Percentiles rank a stretch among this genome's conserved stretches.
Conservation (phyloP, 257 asterid genomes). For the Misopates orontium region DNA sequence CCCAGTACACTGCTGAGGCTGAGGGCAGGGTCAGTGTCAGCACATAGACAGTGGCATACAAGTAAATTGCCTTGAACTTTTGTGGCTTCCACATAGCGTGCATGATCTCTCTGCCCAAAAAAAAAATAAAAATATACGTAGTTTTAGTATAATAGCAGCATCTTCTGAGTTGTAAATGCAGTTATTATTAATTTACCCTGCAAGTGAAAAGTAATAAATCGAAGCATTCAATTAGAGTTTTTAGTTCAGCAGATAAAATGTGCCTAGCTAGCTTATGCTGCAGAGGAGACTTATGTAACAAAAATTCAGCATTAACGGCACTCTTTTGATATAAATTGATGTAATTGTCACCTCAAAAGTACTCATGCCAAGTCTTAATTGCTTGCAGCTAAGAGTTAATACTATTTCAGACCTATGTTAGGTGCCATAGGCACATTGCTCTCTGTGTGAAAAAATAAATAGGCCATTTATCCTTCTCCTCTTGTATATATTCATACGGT, state of each 20-base stretch:
- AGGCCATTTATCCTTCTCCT: too few relatives aligned
- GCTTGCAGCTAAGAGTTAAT: not conserved
- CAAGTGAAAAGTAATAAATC: not conserved
- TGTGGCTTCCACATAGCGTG: conserved; percentile 99
- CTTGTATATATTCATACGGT: too few relatives aligned
- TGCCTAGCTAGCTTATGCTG: conserved; percentile 8
- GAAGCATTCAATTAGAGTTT: conserved; percentile 6
- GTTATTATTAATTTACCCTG: not conserved
- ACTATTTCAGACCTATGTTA: too few relatives aligned
- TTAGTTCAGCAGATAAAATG: not conserved
- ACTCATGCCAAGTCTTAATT: not conserved
- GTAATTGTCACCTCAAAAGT: conserved; percentile 23
- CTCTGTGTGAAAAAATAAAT: too few relatives aligned
- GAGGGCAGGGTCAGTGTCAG: conserved; percentile 91
- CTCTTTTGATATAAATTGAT: not conserved
- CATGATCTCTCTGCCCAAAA: conserved; percentile 83
- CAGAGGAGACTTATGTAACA: not conserved
- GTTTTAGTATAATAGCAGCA: not conserved
- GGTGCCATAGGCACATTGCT: too few relatives aligned
- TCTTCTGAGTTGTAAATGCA: not conserved
- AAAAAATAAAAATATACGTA: not conserved
- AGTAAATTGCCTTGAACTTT: conserved; percentile 82
- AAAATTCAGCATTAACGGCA: conserved; percentile 14
- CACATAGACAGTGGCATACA: conserved; percentile 73
- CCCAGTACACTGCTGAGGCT: conserved; percentile 92